Evolutionary conservation across 2,329 filamentous ascomycete genomes (phyloP).

Genomic region (Annulohypoxylon truncatum): DNA sequence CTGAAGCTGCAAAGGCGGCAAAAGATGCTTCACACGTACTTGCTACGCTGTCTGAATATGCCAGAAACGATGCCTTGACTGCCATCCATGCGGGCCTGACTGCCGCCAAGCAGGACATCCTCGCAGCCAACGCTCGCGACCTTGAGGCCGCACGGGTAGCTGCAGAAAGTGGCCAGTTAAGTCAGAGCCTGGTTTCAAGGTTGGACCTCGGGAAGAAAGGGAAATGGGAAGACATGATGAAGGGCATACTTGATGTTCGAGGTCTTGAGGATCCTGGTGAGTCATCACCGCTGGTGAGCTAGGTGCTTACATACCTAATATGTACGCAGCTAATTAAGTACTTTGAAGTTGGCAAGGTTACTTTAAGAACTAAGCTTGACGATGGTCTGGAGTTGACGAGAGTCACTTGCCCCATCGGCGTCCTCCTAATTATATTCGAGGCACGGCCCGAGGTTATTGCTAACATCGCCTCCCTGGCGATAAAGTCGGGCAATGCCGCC

Average conservation of each 20-base stretch:
- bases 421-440: slow-evolving; percentile 98
- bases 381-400: slow-evolving; percentile 87
- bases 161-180: slow-evolving; percentile 79
- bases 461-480: slow-evolving; percentile 93
- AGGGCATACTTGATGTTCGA: slow-evolving; percentile 90
- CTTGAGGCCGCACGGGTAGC: slow-evolving; percentile 79
- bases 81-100: slow-evolving; percentile 83
- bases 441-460: slow-evolving; percentile 97
- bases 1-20: slow-evolving; percentile 80
- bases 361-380: slow-evolving; percentile 85
- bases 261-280: slow-evolving; percentile 85
- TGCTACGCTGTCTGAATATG: slow-evolving; percentile 78
- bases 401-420: slow-evolving; percentile 93
- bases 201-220: slow-evolving; percentile 87
- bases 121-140: slow-evolving; percentile 88
- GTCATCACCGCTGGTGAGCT: slow-evolving; percentile 46
- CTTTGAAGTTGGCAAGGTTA: slow-evolving; percentile 79
- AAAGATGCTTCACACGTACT: slow-evolving; percentile 85
- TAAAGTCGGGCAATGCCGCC: slow-evolving; percentile 97
- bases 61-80: slow-evolving; percentile 86
- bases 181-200: slow-evolving; percentile 85
- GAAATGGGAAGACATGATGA: slow-evolving; percentile 98
- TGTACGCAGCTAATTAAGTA: slow-evolving; percentile 28
- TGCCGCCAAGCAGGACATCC: slow-evolving; percentile 76
- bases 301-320: too few species aligned